Evolutionary conservation across 371 early-diverging fungal genomes (phyloP).

Genomic region (Mucor saturninus): DNA sequence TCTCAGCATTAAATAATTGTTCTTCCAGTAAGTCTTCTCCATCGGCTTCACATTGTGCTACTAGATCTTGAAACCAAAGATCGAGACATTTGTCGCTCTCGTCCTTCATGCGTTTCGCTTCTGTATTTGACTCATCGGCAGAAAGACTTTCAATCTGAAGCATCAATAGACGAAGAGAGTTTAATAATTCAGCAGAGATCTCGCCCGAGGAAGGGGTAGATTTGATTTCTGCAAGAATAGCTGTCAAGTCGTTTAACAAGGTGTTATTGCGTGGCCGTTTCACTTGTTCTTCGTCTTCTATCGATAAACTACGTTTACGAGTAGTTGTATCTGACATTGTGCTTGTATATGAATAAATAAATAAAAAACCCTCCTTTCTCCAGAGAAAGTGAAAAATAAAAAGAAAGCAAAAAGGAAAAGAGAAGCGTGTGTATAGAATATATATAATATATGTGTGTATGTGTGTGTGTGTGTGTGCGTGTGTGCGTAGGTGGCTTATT

Average conservation of each 20-base stretch:
- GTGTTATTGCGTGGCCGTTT: conserved; percentile 20
- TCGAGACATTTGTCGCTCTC: conserved; percentile 49
- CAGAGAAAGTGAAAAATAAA: background rate
- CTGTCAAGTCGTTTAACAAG: conserved; percentile 33
- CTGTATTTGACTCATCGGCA: conserved; percentile 39
- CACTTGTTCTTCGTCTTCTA: conserved; percentile 10
- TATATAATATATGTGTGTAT: no score
- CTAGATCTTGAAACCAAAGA: conserved; percentile 47
- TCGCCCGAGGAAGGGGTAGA: conserved; percentile 48
- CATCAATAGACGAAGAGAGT: conserved; percentile 42
- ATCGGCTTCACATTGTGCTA: conserved; percentile 47
- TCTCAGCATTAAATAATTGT: conserved; percentile 27
- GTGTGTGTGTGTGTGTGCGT: no score
- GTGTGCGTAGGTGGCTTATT: conserved; percentile 4
- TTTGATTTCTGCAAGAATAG: conserved; percentile 40
- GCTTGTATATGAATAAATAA: background rate
- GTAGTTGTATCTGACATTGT: conserved; percentile 4
- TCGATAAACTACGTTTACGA: conserved; percentile 23
- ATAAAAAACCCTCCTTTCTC: no score
- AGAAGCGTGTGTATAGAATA: background rate
- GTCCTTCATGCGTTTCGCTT: conserved; percentile 39
- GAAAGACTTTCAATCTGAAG: conserved; percentile 45
- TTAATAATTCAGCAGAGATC: conserved; percentile 44
- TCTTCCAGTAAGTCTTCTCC: conserved; percentile 30
- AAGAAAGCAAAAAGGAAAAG: background rate